Evolutionary conservation across 2,329 filamentous ascomycete genomes (phyloP).

Genomic region (Ceratocystis lukuohia): DNA sequence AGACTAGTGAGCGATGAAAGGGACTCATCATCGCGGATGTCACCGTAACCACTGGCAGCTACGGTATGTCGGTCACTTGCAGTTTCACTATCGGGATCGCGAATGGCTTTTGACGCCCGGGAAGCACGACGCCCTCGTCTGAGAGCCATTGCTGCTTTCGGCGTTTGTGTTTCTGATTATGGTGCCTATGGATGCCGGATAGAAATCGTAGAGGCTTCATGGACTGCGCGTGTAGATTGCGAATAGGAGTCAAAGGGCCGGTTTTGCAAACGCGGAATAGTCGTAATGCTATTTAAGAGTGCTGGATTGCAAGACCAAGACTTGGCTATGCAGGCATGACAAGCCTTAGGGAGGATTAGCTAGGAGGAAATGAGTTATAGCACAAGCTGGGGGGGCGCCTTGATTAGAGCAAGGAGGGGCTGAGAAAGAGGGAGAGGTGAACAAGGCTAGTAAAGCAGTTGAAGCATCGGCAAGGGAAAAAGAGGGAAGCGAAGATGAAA

Average conservation of each 20-base stretch:
- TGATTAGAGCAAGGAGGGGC: background rate
- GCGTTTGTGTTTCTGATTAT: conserved; percentile 5
- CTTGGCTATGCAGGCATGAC: background rate
- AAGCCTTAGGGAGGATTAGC: background rate
- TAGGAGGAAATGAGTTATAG: background rate
- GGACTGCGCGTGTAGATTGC: background rate
- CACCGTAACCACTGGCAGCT: background rate
- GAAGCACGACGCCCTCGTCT: background rate
- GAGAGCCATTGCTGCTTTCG: conserved; percentile 6
- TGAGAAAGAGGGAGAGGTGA: background rate
- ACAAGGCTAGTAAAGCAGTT: background rate
- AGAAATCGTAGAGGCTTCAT: conserved; percentile 4
- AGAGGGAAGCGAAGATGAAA: background rate
- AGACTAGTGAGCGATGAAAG: conserved; percentile 17
- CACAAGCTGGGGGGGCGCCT: background rate
- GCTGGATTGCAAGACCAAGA: background rate
- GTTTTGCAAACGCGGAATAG: background rate
- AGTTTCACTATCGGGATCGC: background rate
- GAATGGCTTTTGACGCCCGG: background rate
- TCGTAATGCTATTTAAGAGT: background rate
- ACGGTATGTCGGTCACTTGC: no score
- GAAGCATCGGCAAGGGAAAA: background rate
- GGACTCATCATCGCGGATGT: conserved; percentile 13
- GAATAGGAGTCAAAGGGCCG: background rate
- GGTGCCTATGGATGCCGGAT: conserved; percentile 6